These are phyloP conservation scores for Neurospora sublineolata DNA, from an alignment of 495 filamentous ascomycete species.

Conservation along the genomic window DNA sequence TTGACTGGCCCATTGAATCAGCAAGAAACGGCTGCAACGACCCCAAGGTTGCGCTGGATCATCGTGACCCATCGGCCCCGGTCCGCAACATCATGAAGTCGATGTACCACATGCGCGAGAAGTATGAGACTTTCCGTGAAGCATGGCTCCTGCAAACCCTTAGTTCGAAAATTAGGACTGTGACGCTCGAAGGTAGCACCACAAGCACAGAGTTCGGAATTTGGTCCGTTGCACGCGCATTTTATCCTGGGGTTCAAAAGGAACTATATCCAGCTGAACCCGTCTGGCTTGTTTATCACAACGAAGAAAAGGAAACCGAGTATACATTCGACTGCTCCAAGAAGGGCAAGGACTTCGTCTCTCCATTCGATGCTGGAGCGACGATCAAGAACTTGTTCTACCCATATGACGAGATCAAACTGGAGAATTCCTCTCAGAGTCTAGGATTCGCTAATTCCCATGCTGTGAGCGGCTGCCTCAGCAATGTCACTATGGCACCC, in stretches of 20 bases:
- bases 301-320: slow-evolving; percentile 46
- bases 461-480: slow-evolving; percentile 43
- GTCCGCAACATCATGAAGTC: slow-evolving; percentile 49
- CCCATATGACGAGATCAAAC: slow-evolving; percentile 49
- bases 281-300: slow-evolving; percentile 57
- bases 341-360: slow-evolving; percentile 35
- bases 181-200: slow-evolving; percentile 22
- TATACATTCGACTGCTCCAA: slow-evolving; percentile 50
- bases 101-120: slow-evolving; percentile 50
- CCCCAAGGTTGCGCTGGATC: slow-evolving; percentile 55
- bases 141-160: slow-evolving; percentile 41
- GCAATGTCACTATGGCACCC: slow-evolving; percentile 38
- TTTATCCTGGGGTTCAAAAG: slow-evolving; percentile 39
- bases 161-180: not conserved
- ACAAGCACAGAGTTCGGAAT: slow-evolving; percentile 52
- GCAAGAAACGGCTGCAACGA: slow-evolving; percentile 50
- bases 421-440: slow-evolving; percentile 23
- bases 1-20: slow-evolving; percentile 45
- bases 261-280: slow-evolving; percentile 48
- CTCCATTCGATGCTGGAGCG: slow-evolving; percentile 44
- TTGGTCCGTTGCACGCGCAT: slow-evolving; percentile 31
- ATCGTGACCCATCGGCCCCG: slow-evolving; percentile 37
- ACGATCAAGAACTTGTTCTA: slow-evolving; percentile 59
- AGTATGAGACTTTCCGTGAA: slow-evolving; percentile 47
- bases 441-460: slow-evolving; percentile 7